phyloP scores from a whole-genome alignment of 192 early-diverging fungal genomes.

The Neocallimastix lanati region DNA sequence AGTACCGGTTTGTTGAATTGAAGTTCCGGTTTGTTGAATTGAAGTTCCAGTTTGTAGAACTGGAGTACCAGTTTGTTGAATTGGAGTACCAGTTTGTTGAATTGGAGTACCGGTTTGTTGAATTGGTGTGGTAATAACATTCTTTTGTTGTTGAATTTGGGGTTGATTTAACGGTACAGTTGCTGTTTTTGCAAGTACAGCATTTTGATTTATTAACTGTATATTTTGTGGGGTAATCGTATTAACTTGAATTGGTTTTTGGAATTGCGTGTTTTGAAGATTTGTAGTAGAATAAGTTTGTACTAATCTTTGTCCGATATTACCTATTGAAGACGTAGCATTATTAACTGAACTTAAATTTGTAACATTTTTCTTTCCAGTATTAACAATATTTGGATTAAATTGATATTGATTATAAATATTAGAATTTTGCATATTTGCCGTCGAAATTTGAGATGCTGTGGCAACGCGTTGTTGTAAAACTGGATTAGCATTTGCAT shows the following conservation, averaged over 20 bases:
- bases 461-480: neutral
- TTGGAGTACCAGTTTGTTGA: too few species aligned
- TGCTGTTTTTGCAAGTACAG: neutral
- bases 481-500: neutral
- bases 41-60: too few species aligned
- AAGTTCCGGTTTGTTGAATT: too few species aligned
- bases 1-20: too few species aligned
- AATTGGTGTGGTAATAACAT: neutral
- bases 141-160: neutral
- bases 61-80: too few species aligned
- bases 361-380: neutral
- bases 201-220: neutral
- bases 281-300: neutral
- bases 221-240: neutral
- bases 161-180: neutral
- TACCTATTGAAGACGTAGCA: neutral
- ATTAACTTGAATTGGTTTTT: neutral
- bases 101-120: too few species aligned
- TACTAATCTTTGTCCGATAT: neutral
- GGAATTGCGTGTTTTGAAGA: neutral
- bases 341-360: neutral
- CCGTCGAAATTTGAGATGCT: neutral
- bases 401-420: neutral
- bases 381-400: neutral
- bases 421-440: neutral